Evolutionary conservation across 306 rosid genomes (phyloP).

Genomic region (Cucumis hystrix): DNA sequence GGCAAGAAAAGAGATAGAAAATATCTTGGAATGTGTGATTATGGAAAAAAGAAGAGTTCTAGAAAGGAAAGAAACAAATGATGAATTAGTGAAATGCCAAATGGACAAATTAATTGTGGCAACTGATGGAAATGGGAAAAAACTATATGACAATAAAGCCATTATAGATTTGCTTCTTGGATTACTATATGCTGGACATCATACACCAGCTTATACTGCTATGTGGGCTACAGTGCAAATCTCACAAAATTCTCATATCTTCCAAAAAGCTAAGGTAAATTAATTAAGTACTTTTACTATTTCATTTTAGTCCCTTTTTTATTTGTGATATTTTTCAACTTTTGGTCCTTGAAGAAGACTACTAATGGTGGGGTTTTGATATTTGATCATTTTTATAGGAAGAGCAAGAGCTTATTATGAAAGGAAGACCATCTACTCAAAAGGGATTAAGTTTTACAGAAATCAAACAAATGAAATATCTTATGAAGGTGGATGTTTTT

Average conservation of each 20-base stretch:
- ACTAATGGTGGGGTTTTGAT: too few relatives aligned
- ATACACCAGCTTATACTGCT: neutral
- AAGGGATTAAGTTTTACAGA: conserved; percentile 11
- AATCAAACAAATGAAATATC: conserved; percentile 18
- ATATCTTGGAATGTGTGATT: neutral
- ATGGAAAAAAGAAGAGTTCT: neutral
- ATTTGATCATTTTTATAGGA: neutral
- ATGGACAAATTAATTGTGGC: conserved; percentile 7
- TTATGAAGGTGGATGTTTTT: neutral
- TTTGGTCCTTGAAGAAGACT: too few relatives aligned
- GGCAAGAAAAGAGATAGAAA: conserved; percentile 1
- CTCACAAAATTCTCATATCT: neutral
- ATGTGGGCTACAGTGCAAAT: neutral
- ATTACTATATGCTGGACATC: conserved; percentile 13
- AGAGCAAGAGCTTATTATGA: conserved; percentile 16
- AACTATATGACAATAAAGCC: conserved; percentile 2
- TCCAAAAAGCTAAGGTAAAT: conserved; percentile 6
- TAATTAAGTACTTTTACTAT: neutral
- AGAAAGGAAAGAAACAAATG: neutral
- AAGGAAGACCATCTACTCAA: conserved; percentile 11
- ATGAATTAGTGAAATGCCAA: neutral
- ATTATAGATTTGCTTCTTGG: conserved; percentile 4
- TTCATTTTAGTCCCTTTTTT: neutral
- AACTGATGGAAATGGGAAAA: conserved; percentile 10
- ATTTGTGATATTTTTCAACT: neutral